Evolutionary conservation across 1,139 yeast species (phyloP), one percentile per base, ranked within the genome.

Genomic region (Sugiyamaella pinicola): DNA sequence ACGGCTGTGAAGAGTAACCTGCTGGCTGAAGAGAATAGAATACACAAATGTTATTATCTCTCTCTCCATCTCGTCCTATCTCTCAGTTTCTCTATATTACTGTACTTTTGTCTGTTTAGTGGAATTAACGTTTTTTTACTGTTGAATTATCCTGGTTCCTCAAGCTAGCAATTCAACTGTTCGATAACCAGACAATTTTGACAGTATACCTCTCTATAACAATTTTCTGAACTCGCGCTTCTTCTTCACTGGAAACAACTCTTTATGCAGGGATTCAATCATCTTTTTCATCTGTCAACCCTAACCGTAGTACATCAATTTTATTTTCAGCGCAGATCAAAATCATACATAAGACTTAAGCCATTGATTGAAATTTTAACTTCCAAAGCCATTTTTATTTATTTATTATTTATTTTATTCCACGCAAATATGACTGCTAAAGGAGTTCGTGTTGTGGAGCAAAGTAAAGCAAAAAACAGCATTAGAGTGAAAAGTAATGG

Each of bases 311-410:
- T 42, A 19, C 21, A 15, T 26, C 17, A 42, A 42, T 29, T 31
- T 42, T 28, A 29, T 33, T 43, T 43, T 33, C 40, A 18, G 21
- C 33, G 47, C 39, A 31, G 47, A 29, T 13, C 45, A 12, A 24
- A n/a, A 24, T n/a, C n/a, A n/a, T n/a, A n/a, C n/a, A n/a, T n/a
- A n/a, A n/a, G n/a, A n/a, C n/a, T n/a, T n/a, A 38, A 38, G 19
- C 12, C 45, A 28, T n/a, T n/a, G n/a, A n/a, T n/a, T n/a, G n/a
- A n/a, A n/a, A n/a, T 18, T 9, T 42, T 19, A 17, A 28, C n/a
- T n/a, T n/a, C n/a, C n/a, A n/a, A n/a, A n/a, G n/a, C n/a, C n/a
- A 17, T 42, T 28, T 18, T 22, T 46, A 46, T 46, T 46, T 46
- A 37, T 46, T 46, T 19, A 13, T 46, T 46, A 26, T 37, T 46